Base-by-base conservation (phyloP, 352 stramenopile genomes). In the Phytophthora pseudosyringae region DNA sequence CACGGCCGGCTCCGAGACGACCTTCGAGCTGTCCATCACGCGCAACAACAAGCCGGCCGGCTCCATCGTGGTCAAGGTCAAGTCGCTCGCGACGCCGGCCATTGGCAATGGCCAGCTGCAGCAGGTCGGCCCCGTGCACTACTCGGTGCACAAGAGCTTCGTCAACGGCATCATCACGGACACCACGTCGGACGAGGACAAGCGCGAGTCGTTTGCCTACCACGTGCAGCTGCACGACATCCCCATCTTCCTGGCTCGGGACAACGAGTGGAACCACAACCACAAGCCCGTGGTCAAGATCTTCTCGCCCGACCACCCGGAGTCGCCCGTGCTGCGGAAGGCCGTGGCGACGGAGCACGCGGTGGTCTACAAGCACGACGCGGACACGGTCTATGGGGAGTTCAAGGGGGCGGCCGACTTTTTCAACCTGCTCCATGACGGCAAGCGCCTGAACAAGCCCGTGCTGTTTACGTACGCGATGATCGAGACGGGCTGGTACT, bases 391-490 rank as follows among this genome's bases (percentile, higher is more conserved):
- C 5, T 78, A 75, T 36, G 46, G 65, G 2, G 5, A 29, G 7
- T 32, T 78, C 6, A 21, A 49, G 5, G 50, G 31, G 16, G 25
- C 55, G 10, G 12, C 32, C 12, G 69, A 78, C 56, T 75, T 78
- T 35, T 78, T 78, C 57, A 59, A 63, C 29, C 21, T 78, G n/a
- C 7, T 75, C 4, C 45, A 71, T 21, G 28, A 72, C 10, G 69
- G 69, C 25, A 50, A 56, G 38, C 59, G 69, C 1, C 59, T 61
- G 12, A 51, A 71, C 31, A 75, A 75, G 29, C 44, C 65, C 13
- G 69, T 78, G 56, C 65, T 78, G 13, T 78, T 75, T 48, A 78
- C 69, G n/a, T 78, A 78, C 51, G 65, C 65, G 16, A 75, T 78
- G 36, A 75, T 46, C 15, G 38, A 45, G 3, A 65, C 45, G n/a